Conservation (phyloP, 805 yeast genomes). For the Saccharomyces eubayanus region DNA sequence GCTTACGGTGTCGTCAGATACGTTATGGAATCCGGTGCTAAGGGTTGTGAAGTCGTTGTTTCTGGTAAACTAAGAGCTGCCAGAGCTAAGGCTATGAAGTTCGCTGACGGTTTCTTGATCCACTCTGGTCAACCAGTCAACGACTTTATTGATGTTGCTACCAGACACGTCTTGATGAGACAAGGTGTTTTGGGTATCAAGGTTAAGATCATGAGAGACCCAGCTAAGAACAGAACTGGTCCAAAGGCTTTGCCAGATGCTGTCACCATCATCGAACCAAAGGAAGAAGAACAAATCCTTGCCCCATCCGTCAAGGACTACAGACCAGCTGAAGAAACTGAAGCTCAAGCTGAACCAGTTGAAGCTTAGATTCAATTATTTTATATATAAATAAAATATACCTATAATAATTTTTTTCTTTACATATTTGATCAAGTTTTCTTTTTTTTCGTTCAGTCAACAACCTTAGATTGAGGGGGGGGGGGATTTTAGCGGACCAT, state of each 20-base stretch:
- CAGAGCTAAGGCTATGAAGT: constrained; percentile 99
- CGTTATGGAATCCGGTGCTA: constrained; percentile 99
- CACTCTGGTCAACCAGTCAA: constrained; percentile 99
- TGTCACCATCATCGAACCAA: constrained; percentile 86
- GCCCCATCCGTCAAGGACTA: constrained; percentile 80
- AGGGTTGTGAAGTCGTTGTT: constrained; percentile 99
- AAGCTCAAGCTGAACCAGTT: constrained; percentile 22
- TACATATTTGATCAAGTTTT: not conserved
- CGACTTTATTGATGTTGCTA: constrained; percentile 97
- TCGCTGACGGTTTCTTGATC: constrained; percentile 99
- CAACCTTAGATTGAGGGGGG: not conserved
- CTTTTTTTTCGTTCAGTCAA: not conserved
- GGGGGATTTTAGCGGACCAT: not conserved
- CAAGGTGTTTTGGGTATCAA: constrained; percentile 99
- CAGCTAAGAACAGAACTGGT: constrained; percentile 76
- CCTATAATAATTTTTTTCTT: not conserved
- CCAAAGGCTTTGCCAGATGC: constrained; percentile 93
- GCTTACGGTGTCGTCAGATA: constrained; percentile 99
- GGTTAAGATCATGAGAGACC: constrained; percentile 99
- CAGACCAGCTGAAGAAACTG: constrained; percentile 35
- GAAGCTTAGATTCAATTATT: constrained; percentile 8
- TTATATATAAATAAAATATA: not conserved
- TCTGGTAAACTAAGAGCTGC: constrained; percentile 99
- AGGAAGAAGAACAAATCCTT: constrained; percentile 77
- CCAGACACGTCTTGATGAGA: constrained; percentile 99